Conservation (phyloP, 495 filamentous ascomycete genomes). For the Aspergillus nidulans region DNA sequence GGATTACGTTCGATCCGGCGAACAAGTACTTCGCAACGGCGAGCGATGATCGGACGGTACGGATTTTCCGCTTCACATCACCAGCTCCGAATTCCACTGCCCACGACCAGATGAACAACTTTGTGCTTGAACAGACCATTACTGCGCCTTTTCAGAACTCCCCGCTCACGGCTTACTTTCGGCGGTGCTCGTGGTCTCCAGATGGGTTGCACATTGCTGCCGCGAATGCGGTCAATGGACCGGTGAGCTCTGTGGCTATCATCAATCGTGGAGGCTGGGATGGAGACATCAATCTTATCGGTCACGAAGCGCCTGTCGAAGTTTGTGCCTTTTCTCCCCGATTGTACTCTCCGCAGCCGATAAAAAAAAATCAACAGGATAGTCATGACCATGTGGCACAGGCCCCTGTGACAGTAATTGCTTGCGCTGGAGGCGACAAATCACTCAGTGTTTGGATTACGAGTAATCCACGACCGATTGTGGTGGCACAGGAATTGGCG, state of each 20-base stretch:
- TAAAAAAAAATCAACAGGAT: conserved; percentile 39
- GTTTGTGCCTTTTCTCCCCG: conserved; percentile 96
- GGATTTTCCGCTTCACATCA: conserved; percentile 91
- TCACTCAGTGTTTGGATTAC: conserved; percentile 96
- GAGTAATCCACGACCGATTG: conserved; percentile 80
- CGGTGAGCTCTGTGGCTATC: conserved; percentile 94
- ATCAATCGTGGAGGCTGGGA: conserved; percentile 91
- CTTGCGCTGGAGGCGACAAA: conserved; percentile 94
- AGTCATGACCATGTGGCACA: conserved; percentile 28
- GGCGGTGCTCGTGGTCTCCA: conserved; percentile 93
- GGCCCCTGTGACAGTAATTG: conserved; percentile 83
- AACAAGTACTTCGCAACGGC: conserved; percentile 99
- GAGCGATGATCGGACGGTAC: conserved; percentile 93
- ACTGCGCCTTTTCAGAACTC: conserved; percentile 77
- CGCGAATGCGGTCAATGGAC: conserved; percentile 93
- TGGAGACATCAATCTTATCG: conserved; percentile 94
- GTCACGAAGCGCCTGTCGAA: conserved; percentile 94
- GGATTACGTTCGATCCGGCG: conserved; percentile 95
- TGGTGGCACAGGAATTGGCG: conserved; percentile 81
- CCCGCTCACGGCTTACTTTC: conserved; percentile 94
- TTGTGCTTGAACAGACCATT: conserved; percentile 84
- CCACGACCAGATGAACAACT: conserved; percentile 93
- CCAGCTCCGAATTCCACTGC: conserved; percentile 88
- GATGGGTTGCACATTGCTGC: conserved; percentile 97
- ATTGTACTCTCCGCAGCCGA: conserved; percentile 72